Percentiles rank a stretch among this genome's conserved stretches.
These are phyloP conservation scores for Pochonia chlamydosporia DNA, from an alignment of 2,329 filamentous ascomycete genomes.

Conservation along the genomic window DNA sequence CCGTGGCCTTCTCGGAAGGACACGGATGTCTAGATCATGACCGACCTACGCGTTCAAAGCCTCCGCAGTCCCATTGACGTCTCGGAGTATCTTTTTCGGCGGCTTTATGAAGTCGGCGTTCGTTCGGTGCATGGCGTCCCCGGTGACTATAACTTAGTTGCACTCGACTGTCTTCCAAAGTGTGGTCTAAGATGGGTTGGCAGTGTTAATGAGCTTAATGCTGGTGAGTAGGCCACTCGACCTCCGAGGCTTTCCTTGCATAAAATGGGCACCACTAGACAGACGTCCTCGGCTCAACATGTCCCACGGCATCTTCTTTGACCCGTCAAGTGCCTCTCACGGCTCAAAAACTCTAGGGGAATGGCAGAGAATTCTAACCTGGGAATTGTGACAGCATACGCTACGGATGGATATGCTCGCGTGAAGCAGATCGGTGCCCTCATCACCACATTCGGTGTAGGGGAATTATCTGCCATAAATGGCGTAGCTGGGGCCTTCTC, in stretches of 20 bases:
- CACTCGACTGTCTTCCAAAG: constrained; percentile 59
- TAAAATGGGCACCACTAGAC: neutral
- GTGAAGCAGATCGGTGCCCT: constrained; percentile 65
- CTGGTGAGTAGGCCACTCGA: constrained; percentile 54
- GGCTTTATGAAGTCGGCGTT: constrained; percentile 59
- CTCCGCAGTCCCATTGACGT: constrained; percentile 51
- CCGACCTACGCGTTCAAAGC: constrained; percentile 34
- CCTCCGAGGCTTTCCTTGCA: no score
- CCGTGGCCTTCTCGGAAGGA: no score
- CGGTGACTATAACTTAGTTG: constrained; percentile 66
- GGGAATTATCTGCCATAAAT: constrained; percentile 68
- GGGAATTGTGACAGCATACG: constrained; percentile 49
- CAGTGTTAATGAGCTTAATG: constrained; percentile 69
- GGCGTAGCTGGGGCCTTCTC: constrained; percentile 69
- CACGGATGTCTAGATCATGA: constrained; percentile 17
- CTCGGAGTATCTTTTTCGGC: constrained; percentile 61
- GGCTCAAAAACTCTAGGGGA: neutral
- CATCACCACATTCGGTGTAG: constrained; percentile 72
- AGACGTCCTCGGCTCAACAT: no score
- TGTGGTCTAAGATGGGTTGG: constrained; percentile 58
- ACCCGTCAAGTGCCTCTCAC: no score
- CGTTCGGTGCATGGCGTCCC: constrained; percentile 64
- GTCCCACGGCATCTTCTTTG: no score
- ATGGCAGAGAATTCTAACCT: constrained; percentile 10
- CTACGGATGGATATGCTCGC: constrained; percentile 74